A percentile compares a stretch with the other conserved stretches of the same genome.
Evolutionary conservation across 1,284 basidiomycete genomes (phyloP).

Genomic region (Abortiporus biennis): DNA sequence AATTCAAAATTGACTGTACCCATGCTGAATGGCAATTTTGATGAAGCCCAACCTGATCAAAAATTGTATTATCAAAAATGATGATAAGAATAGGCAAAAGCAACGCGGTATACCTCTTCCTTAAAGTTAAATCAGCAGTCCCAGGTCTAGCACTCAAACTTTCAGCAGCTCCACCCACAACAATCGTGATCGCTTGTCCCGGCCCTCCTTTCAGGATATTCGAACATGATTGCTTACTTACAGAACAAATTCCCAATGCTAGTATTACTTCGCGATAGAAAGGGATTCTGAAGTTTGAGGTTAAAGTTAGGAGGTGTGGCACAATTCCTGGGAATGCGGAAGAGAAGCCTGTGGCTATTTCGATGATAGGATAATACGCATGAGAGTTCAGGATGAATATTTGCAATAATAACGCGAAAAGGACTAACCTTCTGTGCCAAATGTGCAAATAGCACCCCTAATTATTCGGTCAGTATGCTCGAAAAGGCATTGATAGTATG

Average conservation of each 20-base stretch:
- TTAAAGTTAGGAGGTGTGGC: slow-evolving; percentile 89
- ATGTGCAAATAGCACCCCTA: slow-evolving; percentile 91
- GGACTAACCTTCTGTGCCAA: slow-evolving; percentile 80
- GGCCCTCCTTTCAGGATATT: slow-evolving; percentile 79
- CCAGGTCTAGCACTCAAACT: slow-evolving; percentile 91
- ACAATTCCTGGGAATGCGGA: slow-evolving; percentile 85
- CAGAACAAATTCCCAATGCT: slow-evolving; percentile 84
- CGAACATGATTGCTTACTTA: slow-evolving; percentile 85
- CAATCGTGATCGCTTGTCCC: slow-evolving; percentile 83
- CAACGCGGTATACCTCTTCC: slow-evolving; percentile 46
- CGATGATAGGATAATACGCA: slow-evolving; percentile 2
- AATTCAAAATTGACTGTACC: slow-evolving; percentile 40
- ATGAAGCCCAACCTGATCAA: slow-evolving; percentile 79
- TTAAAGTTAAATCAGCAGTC: slow-evolving; percentile 89
- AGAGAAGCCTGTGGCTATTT: slow-evolving; percentile 86
- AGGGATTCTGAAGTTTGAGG: slow-evolving; percentile 88
- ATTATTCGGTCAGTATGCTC: neutral
- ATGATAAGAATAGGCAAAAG: neutral
- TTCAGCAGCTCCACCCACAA: slow-evolving; percentile 95
- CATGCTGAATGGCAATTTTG: slow-evolving; percentile 92
- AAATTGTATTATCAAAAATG: neutral
- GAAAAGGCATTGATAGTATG: slow-evolving; percentile 5
- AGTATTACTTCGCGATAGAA: slow-evolving; percentile 91
- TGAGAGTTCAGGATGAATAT: slow-evolving; percentile 4
- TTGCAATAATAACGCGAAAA: slow-evolving; percentile 3